Evolutionary conservation across 2,329 filamentous ascomycete species (phyloP).

Genomic region (Trichophyton schoenleinii): DNA sequence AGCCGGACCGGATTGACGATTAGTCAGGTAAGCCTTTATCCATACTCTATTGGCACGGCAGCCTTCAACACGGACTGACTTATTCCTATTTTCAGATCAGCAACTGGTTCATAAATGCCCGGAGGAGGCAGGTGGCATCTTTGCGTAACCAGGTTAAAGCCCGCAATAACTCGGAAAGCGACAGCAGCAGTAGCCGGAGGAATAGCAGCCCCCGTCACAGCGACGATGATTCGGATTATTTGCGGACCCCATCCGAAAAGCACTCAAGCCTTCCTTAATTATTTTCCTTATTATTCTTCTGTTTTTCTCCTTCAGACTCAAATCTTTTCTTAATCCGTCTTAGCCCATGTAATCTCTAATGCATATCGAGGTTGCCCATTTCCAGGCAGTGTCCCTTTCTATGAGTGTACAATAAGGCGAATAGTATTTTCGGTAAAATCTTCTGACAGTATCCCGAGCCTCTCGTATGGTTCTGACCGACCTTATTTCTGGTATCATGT

Average conservation of each 20-base stretch:
- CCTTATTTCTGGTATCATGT: no score
- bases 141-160: slow-evolving; percentile 32
- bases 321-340: background rate
- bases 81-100: slow-evolving; percentile 30
- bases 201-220: slow-evolving; percentile 1
- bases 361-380: background rate
- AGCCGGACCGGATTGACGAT: slow-evolving; percentile 63
- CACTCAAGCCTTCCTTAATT: background rate
- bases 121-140: slow-evolving; percentile 36
- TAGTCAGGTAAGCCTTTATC: slow-evolving; percentile 39
- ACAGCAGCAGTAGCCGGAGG: background rate
- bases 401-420: background rate
- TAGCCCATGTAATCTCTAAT: background rate
- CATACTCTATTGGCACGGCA: background rate
- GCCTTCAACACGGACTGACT: slow-evolving; percentile 2
- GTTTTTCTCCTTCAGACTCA: background rate
- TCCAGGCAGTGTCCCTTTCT: background rate
- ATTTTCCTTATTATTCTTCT: background rate
- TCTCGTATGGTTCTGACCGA: background rate
- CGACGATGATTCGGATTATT: background rate
- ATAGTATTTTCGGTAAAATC: background rate
- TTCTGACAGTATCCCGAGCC: background rate
- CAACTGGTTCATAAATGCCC: slow-evolving; percentile 43
- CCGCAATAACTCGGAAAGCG: slow-evolving; percentile 6
- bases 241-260: background rate